Conservation (phyloP, 768 basidiomycete genomes). For the Amanita thiersii region DNA sequence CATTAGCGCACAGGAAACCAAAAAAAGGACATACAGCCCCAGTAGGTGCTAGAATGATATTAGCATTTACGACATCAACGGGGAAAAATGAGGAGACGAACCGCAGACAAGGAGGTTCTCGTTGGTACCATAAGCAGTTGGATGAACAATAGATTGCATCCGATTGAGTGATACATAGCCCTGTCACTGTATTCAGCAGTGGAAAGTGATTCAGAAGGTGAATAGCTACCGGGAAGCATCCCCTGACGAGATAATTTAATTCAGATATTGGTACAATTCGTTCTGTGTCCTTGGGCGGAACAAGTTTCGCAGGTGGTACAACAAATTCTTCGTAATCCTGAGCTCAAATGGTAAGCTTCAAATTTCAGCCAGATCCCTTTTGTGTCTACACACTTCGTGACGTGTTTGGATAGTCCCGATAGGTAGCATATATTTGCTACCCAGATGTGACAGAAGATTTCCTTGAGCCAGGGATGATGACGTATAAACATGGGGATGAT, state of each 20-base stretch:
- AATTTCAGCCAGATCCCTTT: no score
- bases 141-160: slow-evolving; percentile 92
- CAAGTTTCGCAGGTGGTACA: slow-evolving; percentile 73
- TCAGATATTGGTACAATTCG: slow-evolving; percentile 62
- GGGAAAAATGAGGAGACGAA: slow-evolving; percentile 23
- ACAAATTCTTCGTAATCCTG: slow-evolving; percentile 87
- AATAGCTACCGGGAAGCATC: slow-evolving; percentile 72
- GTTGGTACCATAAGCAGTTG: slow-evolving; percentile 88
- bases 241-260: slow-evolving; percentile 67
- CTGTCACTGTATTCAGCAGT: slow-evolving; percentile 27
- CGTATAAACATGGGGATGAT: slow-evolving; percentile 86
- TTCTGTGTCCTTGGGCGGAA: slow-evolving; percentile 69
- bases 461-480: slow-evolving; percentile 51
- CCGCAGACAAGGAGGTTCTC: slow-evolving; percentile 95
- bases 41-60: slow-evolving; percentile 67
- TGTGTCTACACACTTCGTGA: slow-evolving; percentile 44
- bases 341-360: slow-evolving; percentile 3
- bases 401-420: slow-evolving; percentile 66
- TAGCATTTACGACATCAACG: background rate
- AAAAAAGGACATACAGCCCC: slow-evolving; percentile 72
- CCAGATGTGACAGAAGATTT: slow-evolving; percentile 61
- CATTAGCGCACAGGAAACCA: slow-evolving; percentile 6
- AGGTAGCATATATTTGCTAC: slow-evolving; percentile 76
- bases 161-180: slow-evolving; percentile 85
- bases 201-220: background rate